phyloP scores from a whole-genome alignment of 2,329 filamentous ascomycete genomes.

The Diaporthe sp. region DNA sequence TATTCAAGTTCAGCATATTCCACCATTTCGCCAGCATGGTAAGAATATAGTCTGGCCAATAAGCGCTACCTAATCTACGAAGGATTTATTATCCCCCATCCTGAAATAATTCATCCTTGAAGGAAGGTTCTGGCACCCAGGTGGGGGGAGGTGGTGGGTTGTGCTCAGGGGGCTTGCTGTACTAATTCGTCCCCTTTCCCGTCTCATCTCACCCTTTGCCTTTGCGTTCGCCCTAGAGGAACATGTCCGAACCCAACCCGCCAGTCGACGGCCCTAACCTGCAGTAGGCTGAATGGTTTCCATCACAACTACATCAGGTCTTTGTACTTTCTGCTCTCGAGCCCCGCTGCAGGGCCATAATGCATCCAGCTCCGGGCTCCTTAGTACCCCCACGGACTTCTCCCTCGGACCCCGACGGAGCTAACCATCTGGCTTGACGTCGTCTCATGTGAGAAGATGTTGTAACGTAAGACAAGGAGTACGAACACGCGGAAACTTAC shows the following conservation, averaged over 20 bases:
- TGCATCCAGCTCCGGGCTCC: slow-evolving; percentile 15
- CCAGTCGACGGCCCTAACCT: not conserved
- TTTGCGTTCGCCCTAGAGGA: not conserved
- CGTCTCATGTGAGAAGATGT: not conserved
- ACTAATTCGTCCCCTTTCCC: not conserved
- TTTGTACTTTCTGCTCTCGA: slow-evolving; percentile 23
- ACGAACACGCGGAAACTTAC: not conserved
- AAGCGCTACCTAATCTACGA: not conserved
- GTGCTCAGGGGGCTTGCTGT: not conserved
- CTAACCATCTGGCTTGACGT: slow-evolving; percentile 6
- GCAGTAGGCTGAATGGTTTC: not conserved
- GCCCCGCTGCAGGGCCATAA: not conserved
- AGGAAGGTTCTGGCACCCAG: too few relatives aligned
- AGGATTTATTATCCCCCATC: too few relatives aligned
- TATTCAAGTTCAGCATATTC: not conserved
- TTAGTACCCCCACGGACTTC: slow-evolving; percentile 33
- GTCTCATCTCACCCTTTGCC: not conserved
- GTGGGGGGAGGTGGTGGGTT: not conserved
- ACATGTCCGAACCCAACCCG: slow-evolving; percentile 12
- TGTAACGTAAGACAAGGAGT: slow-evolving; percentile 20
- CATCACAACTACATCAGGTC: not conserved
- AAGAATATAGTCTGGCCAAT: not conserved
- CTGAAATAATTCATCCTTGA: too few relatives aligned
- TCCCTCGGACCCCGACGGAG: slow-evolving; percentile 38
- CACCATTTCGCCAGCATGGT: not conserved